Evolutionary conservation across 441 rosid species (phyloP).

Genomic region (Pelargonium cotyledonis): DNA sequence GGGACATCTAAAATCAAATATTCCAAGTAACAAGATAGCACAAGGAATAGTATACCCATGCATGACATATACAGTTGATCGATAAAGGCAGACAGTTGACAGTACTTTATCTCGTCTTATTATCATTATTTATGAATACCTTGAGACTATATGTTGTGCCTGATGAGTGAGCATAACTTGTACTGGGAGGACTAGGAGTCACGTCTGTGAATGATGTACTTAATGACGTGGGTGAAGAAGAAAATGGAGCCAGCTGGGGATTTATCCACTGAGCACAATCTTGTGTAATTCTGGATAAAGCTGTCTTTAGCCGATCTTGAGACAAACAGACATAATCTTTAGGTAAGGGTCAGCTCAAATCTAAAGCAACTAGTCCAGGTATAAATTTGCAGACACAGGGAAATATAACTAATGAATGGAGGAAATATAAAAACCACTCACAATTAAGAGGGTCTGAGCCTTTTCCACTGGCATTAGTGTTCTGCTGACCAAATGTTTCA

Average conservation of each 20-base stretch:
- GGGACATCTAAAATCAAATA: neutral
- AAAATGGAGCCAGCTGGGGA: slow-evolving; percentile 41
- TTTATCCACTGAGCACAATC: slow-evolving; percentile 94
- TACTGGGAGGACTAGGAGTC: slow-evolving; percentile 52
- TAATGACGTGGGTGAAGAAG: slow-evolving; percentile 46
- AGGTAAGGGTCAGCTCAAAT: slow-evolving; percentile 9
- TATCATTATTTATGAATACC: slow-evolving; percentile 40
- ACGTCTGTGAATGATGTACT: slow-evolving; percentile 46
- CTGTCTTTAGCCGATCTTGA: slow-evolving; percentile 76
- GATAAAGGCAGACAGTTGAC: neutral
- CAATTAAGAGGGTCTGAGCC: slow-evolving; percentile 52
- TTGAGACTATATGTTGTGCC: slow-evolving; percentile 68
- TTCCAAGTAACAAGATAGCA: neutral
- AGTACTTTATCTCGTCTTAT: neutral
- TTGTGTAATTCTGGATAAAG: slow-evolving; percentile 75
- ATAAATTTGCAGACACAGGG: slow-evolving; percentile 8
- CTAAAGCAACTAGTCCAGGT: slow-evolving; percentile 6
- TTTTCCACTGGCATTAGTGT: slow-evolving; percentile 42
- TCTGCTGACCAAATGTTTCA: slow-evolving; percentile 76
- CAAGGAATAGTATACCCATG: neutral
- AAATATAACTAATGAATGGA: slow-evolving; percentile 8
- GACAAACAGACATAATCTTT: slow-evolving; percentile 19
- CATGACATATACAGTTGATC: neutral
- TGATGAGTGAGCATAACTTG: slow-evolving; percentile 34
- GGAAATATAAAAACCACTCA: slow-evolving; percentile 39